Evolutionary conservation across 2,329 filamentous ascomycete genomes (phyloP).

Genomic region (Trichophaea hybrida): DNA sequence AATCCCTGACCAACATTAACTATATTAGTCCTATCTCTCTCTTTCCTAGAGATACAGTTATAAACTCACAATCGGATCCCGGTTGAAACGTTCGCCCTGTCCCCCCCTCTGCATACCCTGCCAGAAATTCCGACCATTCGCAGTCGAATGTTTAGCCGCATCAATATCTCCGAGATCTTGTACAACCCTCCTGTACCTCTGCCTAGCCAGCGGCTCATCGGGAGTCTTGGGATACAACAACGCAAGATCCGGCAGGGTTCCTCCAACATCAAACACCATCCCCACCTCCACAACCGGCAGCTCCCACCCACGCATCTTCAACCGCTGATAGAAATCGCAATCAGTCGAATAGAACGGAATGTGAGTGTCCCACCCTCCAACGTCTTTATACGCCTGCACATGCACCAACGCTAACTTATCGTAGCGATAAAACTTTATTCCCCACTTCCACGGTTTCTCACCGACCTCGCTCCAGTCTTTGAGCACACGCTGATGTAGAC

Average conservation of each 20-base stretch:
- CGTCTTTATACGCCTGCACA: constrained; percentile 37
- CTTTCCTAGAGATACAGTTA: background rate
- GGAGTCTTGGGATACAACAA: constrained; percentile 23
- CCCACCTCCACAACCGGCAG: constrained; percentile 30
- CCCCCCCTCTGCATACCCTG: constrained; percentile 40
- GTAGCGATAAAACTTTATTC: constrained; percentile 43
- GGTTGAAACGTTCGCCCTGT: constrained; percentile 41
- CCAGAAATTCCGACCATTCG: constrained; percentile 39
- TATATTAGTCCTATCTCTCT: background rate
- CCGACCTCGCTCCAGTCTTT: constrained; percentile 29
- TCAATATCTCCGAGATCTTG: constrained; percentile 30
- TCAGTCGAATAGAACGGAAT: constrained; percentile 40
- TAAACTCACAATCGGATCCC: constrained; percentile 32
- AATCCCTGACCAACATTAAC: constrained; percentile 18
- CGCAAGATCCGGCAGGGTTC: constrained; percentile 19
- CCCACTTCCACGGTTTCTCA: constrained; percentile 40
- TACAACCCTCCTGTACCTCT: constrained; percentile 16
- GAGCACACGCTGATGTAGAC: constrained; percentile 28
- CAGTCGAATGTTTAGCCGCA: constrained; percentile 20
- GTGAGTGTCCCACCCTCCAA: constrained; percentile 44
- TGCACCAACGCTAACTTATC: constrained; percentile 46
- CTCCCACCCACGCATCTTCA: constrained; percentile 31
- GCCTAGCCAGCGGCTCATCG: constrained; percentile 23
- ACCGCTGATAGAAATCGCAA: constrained; percentile 35
- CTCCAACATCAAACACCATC: constrained; percentile 30